Base-by-base conservation (phyloP, 2,329 filamentous ascomycete genomes). In the Fusarium graminum region DNA sequence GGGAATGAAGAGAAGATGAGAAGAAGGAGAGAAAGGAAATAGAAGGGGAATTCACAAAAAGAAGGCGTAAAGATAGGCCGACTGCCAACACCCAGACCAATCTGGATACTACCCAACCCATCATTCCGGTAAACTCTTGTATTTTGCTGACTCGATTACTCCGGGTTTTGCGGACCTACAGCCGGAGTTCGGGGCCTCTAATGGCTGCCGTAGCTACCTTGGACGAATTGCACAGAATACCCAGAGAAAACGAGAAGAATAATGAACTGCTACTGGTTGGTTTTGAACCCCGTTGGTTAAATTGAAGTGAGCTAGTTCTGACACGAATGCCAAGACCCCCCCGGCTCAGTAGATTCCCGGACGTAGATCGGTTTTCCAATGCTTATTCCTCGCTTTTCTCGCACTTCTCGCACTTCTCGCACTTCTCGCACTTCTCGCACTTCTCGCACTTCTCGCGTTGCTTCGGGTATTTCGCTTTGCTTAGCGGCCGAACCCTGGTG, bases 401-500 rank as follows among this genome's bases (percentile, higher is more conserved):
- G 59, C 59, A 34, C 28, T 57, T 39, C 52, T 63, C 59, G 59
- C 40, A 34, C 13, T n/a, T n/a, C n/a, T n/a, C n/a, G n/a, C n/a
- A n/a, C n/a, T n/a, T n/a, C 46, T 62, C 59, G 59, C 16, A 2
- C 43, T 58, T 25, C 36, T 22, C 22, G 22, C 22, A 4, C 6
- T 22, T 22, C 26, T 62, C 59, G 59, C 58, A 32, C 30, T 56
- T 40, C 52, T 63, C 59, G 60, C 41, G 28, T 63, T 36, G 9
- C 13, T 36, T 63, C 59, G 58, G 30, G 22, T 57, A 41, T 10
- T 11, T 30, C 25, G n/a, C 6, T 28, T n/a, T 17, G 46, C 19
- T 45, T 40, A 52, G 65, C 68, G 68, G 68, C 68, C 68, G 65
- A 67, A 57, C 67, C 66, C 52, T 59, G 67, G 52, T 50, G 54